Evolutionary conservation across 805 yeast genomes (phyloP).

Genomic region (Saccharomycopsis sp.): DNA sequence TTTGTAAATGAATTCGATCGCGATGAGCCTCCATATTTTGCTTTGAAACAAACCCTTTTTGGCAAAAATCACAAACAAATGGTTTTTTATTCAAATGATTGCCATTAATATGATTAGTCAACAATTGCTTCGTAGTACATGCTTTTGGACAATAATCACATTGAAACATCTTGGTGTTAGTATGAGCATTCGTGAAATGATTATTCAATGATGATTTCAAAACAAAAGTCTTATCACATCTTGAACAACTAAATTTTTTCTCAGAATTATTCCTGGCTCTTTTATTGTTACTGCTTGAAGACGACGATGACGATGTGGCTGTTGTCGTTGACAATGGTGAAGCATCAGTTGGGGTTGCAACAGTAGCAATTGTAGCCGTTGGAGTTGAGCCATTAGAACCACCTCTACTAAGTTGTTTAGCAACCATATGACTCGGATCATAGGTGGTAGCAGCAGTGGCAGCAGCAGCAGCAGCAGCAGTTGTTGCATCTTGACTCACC

Average conservation of each 20-base stretch:
- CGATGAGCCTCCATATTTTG: constrained; percentile 22
- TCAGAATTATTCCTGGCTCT: too few relatives aligned
- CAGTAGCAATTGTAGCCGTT: not conserved
- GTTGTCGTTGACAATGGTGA: too few relatives aligned
- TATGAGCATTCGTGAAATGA: constrained; percentile 16
- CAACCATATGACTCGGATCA: too few relatives aligned
- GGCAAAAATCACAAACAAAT: constrained; percentile 18
- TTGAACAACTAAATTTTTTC: constrained; percentile 10
- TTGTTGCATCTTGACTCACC: too few relatives aligned
- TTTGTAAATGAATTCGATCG: constrained; percentile 20
- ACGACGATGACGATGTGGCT: too few relatives aligned
- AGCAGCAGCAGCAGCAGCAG: too few relatives aligned
- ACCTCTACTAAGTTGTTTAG: not conserved
- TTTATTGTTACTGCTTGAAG: too few relatives aligned
- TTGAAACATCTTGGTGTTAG: constrained; percentile 10
- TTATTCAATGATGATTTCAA: constrained; percentile 16
- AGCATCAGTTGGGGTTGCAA: not conserved
- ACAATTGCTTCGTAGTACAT: constrained; percentile 21
- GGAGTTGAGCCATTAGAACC: not conserved
- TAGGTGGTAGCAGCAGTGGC: too few relatives aligned
- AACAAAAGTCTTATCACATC: constrained; percentile 17
- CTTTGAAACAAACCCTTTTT: constrained; percentile 20
- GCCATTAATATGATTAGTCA: constrained; percentile 20
- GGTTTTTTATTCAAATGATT: constrained; percentile 20
- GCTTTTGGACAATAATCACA: constrained; percentile 18